Evolutionary conservation across 345 rosid species (phyloP), one percentile per base, ranked within the genome.

Genomic region (Pistacia atlantica): DNA sequence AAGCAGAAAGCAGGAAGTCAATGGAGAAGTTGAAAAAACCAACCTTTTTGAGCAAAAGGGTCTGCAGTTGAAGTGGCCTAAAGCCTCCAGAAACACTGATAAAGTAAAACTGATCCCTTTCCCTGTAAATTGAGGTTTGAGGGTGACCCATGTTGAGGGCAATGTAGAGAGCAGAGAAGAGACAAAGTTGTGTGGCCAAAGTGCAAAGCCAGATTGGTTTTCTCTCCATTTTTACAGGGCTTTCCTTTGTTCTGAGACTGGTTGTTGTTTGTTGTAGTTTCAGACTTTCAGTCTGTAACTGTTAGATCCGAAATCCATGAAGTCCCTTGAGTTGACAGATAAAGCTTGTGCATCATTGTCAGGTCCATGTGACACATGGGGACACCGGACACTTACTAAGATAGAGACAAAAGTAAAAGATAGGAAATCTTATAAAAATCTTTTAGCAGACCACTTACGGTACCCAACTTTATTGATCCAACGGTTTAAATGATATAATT

Each of bases 31-130:
- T 65, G 0, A 5, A 37, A 72, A 75, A 81, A 80, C 79, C 73
- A 37, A 92, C 98, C 92, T 83, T 80, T 78, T 82, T 91, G 80
- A 94, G 93, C 78, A 94, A 90, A 73, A 38, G 88, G 71, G 74
- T 81, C 79, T 90, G 97, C 0, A 69, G 79, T 52, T 78, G 64
- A 59, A 79, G 68, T 35, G 87, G 64, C 68, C 94, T 84, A 75
- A 69, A 84, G 64, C 95, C 94, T 16, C 97, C 90, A 46, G 87
- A 42, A 51, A 92, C 96, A 60, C 90, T 89, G 55, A 94, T 78
- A 71, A 94, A 92, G 77, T 84, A 83, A 73, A 87, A 79, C 64
- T 88, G 84, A 73, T 37, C 20, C 65, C 63, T 79, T 62, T 16
- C 56, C 12, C 69, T 67, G 70, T 45, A 54, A 67, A 86, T 61